phyloP scores from a whole-genome alignment of 805 yeast species.

The Schwanniomyces vanrijiae region DNA sequence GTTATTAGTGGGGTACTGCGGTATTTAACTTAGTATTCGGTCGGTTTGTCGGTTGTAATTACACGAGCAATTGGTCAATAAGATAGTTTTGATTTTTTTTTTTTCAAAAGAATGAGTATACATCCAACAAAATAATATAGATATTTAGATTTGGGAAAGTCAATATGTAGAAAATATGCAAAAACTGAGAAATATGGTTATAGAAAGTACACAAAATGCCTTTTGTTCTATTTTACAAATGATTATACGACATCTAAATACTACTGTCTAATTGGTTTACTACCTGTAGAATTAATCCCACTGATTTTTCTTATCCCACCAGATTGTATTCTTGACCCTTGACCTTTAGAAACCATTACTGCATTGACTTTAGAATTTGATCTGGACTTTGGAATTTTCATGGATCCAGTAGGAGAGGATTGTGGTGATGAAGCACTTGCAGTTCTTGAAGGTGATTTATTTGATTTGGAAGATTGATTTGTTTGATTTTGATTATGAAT shows the following conservation, averaged over 20 bases:
- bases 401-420: constrained; percentile 22
- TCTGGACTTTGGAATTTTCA: constrained; percentile 25
- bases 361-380: constrained; percentile 21
- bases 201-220: background rate
- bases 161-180: too few relatives aligned
- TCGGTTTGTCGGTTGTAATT: too few relatives aligned
- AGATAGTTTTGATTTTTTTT: too few relatives aligned
- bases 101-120: too few relatives aligned
- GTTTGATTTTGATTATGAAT: constrained; percentile 32
- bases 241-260: background rate
- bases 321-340: constrained; percentile 14
- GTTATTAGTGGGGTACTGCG: too few relatives aligned
- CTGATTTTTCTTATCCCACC: constrained; percentile 32
- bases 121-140: too few relatives aligned
- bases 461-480: constrained; percentile 41
- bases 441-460: constrained; percentile 51
- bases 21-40: too few relatives aligned
- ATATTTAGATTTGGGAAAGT: too few relatives aligned
- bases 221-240: constrained; percentile 1
- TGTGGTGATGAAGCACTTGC: constrained; percentile 42
- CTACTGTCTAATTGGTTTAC: constrained; percentile 2
- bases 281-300: constrained; percentile 7
- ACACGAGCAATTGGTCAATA: too few relatives aligned
- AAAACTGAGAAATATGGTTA: too few relatives aligned
- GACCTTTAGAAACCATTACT: constrained; percentile 12